Percentiles rank a stretch among this genome's conserved stretches.
phyloP scores from a whole-genome alignment of 176 grass and related monocot species.

The Tillandsia fasciculata region DNA sequence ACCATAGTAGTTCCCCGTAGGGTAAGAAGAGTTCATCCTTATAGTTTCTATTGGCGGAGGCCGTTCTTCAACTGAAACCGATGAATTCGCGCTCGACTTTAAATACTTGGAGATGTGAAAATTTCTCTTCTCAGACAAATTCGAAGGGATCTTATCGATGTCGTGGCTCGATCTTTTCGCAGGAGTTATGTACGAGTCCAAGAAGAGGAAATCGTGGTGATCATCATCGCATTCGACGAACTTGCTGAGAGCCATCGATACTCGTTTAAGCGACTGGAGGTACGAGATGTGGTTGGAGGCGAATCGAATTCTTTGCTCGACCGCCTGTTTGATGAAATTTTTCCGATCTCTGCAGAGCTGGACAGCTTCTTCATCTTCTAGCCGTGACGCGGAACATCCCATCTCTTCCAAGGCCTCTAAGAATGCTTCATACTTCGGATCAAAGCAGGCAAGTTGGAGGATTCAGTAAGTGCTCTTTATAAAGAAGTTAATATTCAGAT shows the following conservation, averaged over 20 bases:
- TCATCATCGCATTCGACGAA: slow-evolving; percentile 58
- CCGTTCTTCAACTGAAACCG: slow-evolving; percentile 71
- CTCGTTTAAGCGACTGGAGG: slow-evolving; percentile 67
- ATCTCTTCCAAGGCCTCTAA: slow-evolving; percentile 52
- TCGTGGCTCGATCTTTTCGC: slow-evolving; percentile 51
- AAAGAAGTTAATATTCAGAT: slow-evolving; percentile 3
- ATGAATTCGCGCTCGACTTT: slow-evolving; percentile 50
- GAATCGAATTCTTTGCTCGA: slow-evolving; percentile 67
- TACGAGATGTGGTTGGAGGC: slow-evolving; percentile 73
- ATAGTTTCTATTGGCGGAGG: slow-evolving; percentile 46
- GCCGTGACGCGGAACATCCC: slow-evolving; percentile 95
- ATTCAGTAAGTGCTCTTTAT: background rate
- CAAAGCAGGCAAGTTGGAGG: background rate
- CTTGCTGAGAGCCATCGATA: slow-evolving; percentile 58
- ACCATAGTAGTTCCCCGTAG: slow-evolving; percentile 34
- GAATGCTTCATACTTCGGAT: slow-evolving; percentile 45
- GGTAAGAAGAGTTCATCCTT: slow-evolving; percentile 59
- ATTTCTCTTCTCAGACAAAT: slow-evolving; percentile 50
- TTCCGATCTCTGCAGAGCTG: slow-evolving; percentile 82
- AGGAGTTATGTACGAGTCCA: slow-evolving; percentile 53
- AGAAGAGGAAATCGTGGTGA: slow-evolving; percentile 45
- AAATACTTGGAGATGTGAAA: slow-evolving; percentile 67
- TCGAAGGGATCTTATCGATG: slow-evolving; percentile 45
- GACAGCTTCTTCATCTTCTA: slow-evolving; percentile 95
- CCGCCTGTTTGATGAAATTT: slow-evolving; percentile 87